Evolutionary conservation across 2,329 filamentous ascomycete species (phyloP), one percentile per base, ranked within the genome.

Genomic region (Aspergillus alliaceus): DNA sequence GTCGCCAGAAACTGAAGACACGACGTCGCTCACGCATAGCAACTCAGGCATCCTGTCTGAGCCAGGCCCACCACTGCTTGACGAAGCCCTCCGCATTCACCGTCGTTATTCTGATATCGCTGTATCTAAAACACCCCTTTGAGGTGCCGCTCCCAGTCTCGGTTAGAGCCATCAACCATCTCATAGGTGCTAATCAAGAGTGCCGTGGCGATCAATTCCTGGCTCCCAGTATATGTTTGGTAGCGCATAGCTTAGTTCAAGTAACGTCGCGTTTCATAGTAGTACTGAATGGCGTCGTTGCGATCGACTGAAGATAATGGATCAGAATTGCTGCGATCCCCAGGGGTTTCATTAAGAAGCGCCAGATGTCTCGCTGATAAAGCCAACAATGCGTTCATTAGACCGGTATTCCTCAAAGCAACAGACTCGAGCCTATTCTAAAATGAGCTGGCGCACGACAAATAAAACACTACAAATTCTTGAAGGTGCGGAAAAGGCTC

Each of bases 51-150:
- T 88, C 86, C 64, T 88, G 86, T n/a, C 84, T 76, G 3, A 88
- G 72, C 86, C 85, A 88, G 0, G 82, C 80, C 85, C 86, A 88
- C 86, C 85, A 88, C 82, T 0, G 84, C 82, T 59, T 82, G 80
- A 40, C 82, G 77, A 0, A 88, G 72, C 0, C 84, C 83, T 0
- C 81, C 80, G 0, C 79, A 82, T 50, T 84, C 84, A 1, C 84
- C 85, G 54, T 87, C 79, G 44, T 86, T 85, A 48, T 85, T 78
- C 52, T 85, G 83, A 0, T 81, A 84, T n/a, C 84, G 74, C 56
- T 87, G 82, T 15, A 88, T 87, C 82, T 85, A 87, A 61, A 87
- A 88, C 0, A 87, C 84, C 0, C 85, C 85, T 64, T 86, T 83
- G 0, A 88, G 73, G 65, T 88, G 85, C 2, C 83, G 75, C 59